phyloP scores from a whole-genome alignment of 257 asterid genomes.

The Lantana camara region DNA sequence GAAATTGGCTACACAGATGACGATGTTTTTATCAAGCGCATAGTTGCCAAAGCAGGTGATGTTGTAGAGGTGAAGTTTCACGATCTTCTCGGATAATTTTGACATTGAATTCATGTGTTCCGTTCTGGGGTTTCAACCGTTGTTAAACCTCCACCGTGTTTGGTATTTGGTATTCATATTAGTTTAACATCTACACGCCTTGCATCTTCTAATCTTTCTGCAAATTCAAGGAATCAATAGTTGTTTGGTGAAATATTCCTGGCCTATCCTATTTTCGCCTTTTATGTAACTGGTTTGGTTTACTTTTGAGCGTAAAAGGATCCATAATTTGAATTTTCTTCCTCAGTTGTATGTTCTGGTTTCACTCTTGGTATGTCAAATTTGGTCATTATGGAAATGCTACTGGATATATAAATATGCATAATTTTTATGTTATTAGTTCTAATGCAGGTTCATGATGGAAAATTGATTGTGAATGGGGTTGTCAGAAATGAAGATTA shows the following conservation, averaged over 20 bases:
- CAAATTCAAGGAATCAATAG: slow-evolving; percentile 7
- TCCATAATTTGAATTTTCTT: not conserved
- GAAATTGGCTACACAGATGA: slow-evolving; percentile 92
- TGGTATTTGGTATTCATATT: not conserved
- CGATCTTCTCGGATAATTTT: not conserved
- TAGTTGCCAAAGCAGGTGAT: slow-evolving; percentile 92
- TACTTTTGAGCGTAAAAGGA: not conserved
- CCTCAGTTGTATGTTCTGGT: not conserved
- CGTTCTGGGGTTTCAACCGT: no score
- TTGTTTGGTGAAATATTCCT: not conserved
- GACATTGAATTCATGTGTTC: not conserved
- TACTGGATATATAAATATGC: slow-evolving; percentile 7
- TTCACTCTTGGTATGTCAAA: not conserved
- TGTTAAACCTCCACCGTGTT: no score
- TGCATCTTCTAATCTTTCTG: slow-evolving; percentile 2
- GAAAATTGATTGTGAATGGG: slow-evolving; percentile 91
- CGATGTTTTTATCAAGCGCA: slow-evolving; percentile 87
- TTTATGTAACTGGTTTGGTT: not conserved
- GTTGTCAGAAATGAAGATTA: slow-evolving; percentile 70
- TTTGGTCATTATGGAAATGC: not conserved
- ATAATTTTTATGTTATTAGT: slow-evolving; percentile 15
- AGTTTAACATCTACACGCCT: not conserved
- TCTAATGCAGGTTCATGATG: slow-evolving; percentile 76
- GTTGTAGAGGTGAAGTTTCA: slow-evolving; percentile 67
- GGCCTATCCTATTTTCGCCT: not conserved